Evolutionary conservation across 2,329 filamentous ascomycete species (phyloP).

Genomic region (Dactylonectria estremocensis): DNA sequence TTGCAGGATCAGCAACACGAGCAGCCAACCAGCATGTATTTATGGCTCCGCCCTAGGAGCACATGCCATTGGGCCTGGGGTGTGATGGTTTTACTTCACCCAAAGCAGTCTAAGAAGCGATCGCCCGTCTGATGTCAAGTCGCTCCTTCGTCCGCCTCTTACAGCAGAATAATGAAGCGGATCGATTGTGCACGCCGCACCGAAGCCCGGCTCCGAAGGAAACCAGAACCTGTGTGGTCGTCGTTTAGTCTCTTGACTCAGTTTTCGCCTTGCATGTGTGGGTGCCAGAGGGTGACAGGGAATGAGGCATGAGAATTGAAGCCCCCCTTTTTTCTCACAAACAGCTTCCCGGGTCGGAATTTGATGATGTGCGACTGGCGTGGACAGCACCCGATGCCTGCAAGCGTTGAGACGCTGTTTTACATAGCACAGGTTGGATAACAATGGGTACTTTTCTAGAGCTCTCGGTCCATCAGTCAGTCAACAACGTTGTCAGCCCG

Average conservation of each 20-base stretch:
- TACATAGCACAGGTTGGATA: background rate
- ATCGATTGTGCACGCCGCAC: slow-evolving; percentile 22
- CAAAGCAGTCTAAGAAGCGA: slow-evolving; percentile 42
- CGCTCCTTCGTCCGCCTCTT: slow-evolving; percentile 21
- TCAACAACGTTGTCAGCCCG: background rate
- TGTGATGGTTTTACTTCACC: slow-evolving; percentile 45
- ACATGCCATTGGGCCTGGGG: slow-evolving; percentile 43
- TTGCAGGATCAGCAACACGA: slow-evolving; percentile 43
- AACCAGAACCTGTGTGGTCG: slow-evolving; percentile 22
- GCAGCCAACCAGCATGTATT: slow-evolving; percentile 40
- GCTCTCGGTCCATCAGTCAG: background rate
- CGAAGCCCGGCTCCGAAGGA: background rate
- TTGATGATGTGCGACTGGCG: slow-evolving; percentile 8
- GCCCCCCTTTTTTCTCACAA: slow-evolving; percentile 33
- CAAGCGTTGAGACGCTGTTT: background rate
- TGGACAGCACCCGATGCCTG: slow-evolving; percentile 2
- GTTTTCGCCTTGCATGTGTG: slow-evolving; percentile 37
- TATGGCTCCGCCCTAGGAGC: slow-evolving; percentile 37
- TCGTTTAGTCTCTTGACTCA: slow-evolving; percentile 31
- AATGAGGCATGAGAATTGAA: slow-evolving; percentile 39
- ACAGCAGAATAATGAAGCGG: slow-evolving; percentile 13
- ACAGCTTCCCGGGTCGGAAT: slow-evolving; percentile 19
- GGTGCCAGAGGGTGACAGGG: slow-evolving; percentile 31
- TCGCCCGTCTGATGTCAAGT: slow-evolving; percentile 36
- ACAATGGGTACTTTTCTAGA: background rate